Conservation (phyloP, 1,284 basidiomycete species). For the Athelia sp. region DNA sequence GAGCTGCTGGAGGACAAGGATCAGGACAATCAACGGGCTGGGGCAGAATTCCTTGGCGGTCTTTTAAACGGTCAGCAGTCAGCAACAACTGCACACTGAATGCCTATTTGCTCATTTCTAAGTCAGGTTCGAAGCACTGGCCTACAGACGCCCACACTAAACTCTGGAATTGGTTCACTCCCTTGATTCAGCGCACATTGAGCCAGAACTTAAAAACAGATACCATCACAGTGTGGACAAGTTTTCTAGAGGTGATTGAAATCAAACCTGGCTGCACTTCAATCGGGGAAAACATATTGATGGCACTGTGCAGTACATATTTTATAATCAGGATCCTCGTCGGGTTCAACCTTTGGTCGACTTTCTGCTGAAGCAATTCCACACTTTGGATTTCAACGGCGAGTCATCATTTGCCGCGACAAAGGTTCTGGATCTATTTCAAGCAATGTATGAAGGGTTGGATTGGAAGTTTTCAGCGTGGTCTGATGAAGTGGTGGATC, state of each 20-base stretch:
- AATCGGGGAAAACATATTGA: no score
- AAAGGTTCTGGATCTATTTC: slow-evolving; percentile 56
- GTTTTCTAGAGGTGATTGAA: slow-evolving; percentile 56
- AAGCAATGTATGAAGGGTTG: slow-evolving; percentile 66
- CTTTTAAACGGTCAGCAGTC: slow-evolving; percentile 51
- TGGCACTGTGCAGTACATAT: slow-evolving; percentile 50
- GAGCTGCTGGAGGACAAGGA: slow-evolving; percentile 53
- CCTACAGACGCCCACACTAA: slow-evolving; percentile 60
- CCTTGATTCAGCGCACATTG: slow-evolving; percentile 66
- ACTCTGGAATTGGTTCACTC: slow-evolving; percentile 82
- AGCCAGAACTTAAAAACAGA: slow-evolving; percentile 61
- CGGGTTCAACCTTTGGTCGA: slow-evolving; percentile 78
- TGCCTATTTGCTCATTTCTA: slow-evolving; percentile 1
- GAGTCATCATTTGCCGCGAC: slow-evolving; percentile 73
- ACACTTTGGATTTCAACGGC: slow-evolving; percentile 63
- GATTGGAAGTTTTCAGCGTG: slow-evolving; percentile 79
- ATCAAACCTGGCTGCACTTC: no score
- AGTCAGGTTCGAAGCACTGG: slow-evolving; percentile 85
- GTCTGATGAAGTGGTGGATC: slow-evolving; percentile 61
- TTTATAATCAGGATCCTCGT: slow-evolving; percentile 81
- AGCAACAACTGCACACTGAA: neutral
- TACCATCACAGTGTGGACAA: slow-evolving; percentile 61
- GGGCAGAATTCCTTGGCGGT: slow-evolving; percentile 83
- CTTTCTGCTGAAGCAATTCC: slow-evolving; percentile 61
- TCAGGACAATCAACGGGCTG: slow-evolving; percentile 83